Percentiles rank a stretch among this genome's conserved stretches.
These are phyloP conservation scores for Fulvia fulva DNA, from an alignment of 2,329 filamentous ascomycete genomes.

Conservation along the genomic window DNA sequence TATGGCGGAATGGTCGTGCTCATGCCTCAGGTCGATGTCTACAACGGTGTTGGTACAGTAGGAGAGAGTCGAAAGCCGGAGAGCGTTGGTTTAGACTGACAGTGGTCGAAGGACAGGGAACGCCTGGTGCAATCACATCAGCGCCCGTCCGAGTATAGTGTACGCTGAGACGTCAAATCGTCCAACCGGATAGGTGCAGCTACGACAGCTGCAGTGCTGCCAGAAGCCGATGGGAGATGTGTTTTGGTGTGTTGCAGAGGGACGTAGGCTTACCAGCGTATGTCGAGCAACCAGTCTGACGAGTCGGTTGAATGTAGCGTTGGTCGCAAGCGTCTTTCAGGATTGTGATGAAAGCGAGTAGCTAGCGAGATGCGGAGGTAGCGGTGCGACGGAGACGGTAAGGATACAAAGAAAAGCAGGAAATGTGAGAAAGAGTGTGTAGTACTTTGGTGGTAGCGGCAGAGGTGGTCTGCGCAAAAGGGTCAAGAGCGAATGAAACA, in stretches of 20 bases:
- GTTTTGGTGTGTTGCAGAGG: background rate
- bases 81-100: background rate
- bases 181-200: slow-evolving; percentile 4
- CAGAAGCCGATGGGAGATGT: background rate
- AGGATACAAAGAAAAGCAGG: slow-evolving; percentile 1
- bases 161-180: background rate
- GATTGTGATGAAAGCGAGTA: slow-evolving; percentile 5
- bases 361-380: background rate
- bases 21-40: slow-evolving; percentile 10
- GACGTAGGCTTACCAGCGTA: slow-evolving; percentile 2
- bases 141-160: background rate
- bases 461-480: background rate
- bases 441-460: background rate
- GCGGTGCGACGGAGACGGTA: slow-evolving; percentile 2
- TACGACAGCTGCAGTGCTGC: slow-evolving; percentile 9
- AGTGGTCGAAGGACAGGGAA: background rate
- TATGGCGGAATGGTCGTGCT: slow-evolving; percentile 1
- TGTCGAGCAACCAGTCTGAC: background rate
- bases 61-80: slow-evolving; percentile 7
- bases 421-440: slow-evolving; percentile 3
- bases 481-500: slow-evolving; percentile 2
- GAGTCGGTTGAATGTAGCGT: background rate
- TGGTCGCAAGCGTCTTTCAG: slow-evolving; percentile 10
- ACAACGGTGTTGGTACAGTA: slow-evolving; percentile 7
- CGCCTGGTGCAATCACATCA: background rate